Base-by-base conservation (phyloP, 2,329 filamentous ascomycete genomes). In the Stagonosporopsis chrysanthemi region DNA sequence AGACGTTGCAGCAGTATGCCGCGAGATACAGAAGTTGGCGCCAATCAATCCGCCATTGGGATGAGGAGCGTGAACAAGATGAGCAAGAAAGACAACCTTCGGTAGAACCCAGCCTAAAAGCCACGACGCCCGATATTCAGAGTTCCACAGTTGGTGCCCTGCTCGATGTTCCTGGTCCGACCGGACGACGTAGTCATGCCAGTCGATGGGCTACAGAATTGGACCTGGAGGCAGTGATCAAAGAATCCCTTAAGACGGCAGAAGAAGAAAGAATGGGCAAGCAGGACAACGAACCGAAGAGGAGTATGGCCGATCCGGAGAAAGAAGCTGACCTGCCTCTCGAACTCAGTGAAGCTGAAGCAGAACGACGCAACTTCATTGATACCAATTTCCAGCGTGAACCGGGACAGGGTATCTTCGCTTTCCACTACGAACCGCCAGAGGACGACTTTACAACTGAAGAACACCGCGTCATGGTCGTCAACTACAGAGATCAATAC, bases 301-400 rank as follows among this genome's bases (percentile, higher is more conserved):
- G 88, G 70, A 87, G 89, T 51, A 88, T 88, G 69, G 88, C 88
- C 56, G 88, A 90, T 59, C 89, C 86, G 62, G 88, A 90, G 41
- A 92, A 90, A 70, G 91, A 94, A 73, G 91, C 91, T 0, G 81
- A 84, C 4, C 86, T 94, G 44, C 90, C 90, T 0, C 81, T 86
- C 54, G 89, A 92, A 83, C 84, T 87, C 78, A 84, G 83, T 8
- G 78, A 82, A 9, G 82, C 87, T 50, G 85, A 90, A 59, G 84
- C 83, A 49, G 77, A 84, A 36, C 81, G 83, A 49, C 81, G 81
- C 19, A 80, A 83, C 44, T 92, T 87, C 66, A 80, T 83, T 40
- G 89, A 94, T 71, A 84, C 80, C 3, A 87, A 88, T 14, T 88
- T 89, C 29, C 83, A 84, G 42, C 81, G 89, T 22, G 82, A 86